Conservation (phyloP, 2,329 filamentous ascomycete genomes). For the Ceratocystis harringtonii region DNA sequence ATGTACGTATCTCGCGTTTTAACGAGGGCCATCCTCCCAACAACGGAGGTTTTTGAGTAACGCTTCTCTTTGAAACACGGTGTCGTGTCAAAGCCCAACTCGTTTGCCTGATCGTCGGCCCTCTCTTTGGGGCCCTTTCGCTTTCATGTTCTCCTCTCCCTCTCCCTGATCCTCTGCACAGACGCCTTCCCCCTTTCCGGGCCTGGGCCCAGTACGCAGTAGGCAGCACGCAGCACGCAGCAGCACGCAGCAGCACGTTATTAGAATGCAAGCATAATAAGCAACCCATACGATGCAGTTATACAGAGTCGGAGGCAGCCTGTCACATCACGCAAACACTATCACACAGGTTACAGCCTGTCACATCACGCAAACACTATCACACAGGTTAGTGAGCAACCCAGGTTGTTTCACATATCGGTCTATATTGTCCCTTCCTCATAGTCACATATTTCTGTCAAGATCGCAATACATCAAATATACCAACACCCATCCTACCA, state of each 20-base stretch:
- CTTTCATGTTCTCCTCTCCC: neutral
- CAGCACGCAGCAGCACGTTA: no score
- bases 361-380: neutral
- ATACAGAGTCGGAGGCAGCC: neutral
- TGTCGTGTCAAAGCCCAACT: neutral
- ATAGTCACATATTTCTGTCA: neutral
- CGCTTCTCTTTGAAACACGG: neutral
- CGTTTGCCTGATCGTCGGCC: neutral
- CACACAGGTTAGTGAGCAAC: neutral
- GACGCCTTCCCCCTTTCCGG: neutral
- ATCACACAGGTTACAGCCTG: neutral
- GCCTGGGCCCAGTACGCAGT: no score
- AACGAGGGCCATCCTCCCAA: no score
- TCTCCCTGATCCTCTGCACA: neutral
- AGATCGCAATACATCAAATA: neutral
- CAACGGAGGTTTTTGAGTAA: neutral
- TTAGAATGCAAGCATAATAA: no score
- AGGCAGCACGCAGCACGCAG: no score
- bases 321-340: neutral
- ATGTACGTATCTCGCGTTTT: no score
- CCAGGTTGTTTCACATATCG: neutral
- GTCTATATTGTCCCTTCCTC: neutral
- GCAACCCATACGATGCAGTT: neutral
- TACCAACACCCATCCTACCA: neutral
- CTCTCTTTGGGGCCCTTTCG: no score